Conservation (phyloP, 768 basidiomycete species). For the Glaciozyma martinii region DNA sequence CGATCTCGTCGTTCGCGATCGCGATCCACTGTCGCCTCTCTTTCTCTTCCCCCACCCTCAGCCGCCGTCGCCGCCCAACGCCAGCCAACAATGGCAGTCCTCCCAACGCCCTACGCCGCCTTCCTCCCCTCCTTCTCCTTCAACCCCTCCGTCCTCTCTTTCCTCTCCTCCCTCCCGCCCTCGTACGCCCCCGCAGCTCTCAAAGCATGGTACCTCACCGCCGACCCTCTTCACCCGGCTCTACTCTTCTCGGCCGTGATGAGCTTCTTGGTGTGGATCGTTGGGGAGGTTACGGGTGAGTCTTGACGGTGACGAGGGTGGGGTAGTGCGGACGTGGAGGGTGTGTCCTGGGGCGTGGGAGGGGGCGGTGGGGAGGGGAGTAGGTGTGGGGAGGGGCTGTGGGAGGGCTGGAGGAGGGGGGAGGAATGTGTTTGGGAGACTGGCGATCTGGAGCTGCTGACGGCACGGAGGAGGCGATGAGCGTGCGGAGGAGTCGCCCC, state of each 20-base stretch:
- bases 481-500: too few species aligned
- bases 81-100: background rate
- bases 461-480: background rate
- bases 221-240: slow-evolving; percentile 28
- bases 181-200: background rate
- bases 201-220: background rate
- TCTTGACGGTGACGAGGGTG: background rate
- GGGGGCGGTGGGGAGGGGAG: background rate
- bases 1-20: too few species aligned
- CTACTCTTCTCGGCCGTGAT: slow-evolving; percentile 1
- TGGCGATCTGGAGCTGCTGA: background rate
- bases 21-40: too few species aligned
- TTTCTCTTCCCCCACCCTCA: too few species aligned
- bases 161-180: background rate
- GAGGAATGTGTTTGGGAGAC: background rate
- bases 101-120: background rate
- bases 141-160: background rate
- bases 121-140: slow-evolving; percentile 1
- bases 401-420: background rate
- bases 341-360: background rate
- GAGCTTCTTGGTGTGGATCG: slow-evolving; percentile 8
- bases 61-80: too few species aligned
- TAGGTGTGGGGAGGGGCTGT: background rate
- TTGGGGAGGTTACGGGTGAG: slow-evolving; percentile 28
- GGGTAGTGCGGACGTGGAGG: background rate